phyloP scores from a whole-genome alignment of 768 basidiomycete species.

The Leucosporidium creatinivorum region DNA sequence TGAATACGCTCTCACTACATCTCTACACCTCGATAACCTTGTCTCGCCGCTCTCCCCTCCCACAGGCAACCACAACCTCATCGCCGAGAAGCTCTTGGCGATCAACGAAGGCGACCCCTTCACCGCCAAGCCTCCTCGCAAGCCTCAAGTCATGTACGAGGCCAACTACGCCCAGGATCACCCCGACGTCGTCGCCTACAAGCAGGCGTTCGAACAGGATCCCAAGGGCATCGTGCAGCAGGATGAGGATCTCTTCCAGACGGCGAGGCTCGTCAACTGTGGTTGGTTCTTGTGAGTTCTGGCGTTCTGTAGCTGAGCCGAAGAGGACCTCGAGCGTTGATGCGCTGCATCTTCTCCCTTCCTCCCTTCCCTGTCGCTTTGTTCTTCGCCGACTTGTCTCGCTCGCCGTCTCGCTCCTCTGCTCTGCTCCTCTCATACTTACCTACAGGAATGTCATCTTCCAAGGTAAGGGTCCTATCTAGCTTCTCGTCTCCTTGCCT shows the following conservation, averaged over 20 bases:
- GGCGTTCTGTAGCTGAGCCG: no score
- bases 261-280: constrained; percentile 28
- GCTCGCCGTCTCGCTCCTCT: background rate
- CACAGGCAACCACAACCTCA: constrained; percentile 49
- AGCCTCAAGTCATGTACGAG: no score
- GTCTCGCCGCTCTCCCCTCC: background rate
- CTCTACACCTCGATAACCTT: background rate
- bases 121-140: constrained; percentile 13
- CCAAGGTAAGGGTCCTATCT: background rate
- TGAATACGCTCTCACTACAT: background rate
- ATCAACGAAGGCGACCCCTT: constrained; percentile 58
- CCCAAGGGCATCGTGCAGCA: constrained; percentile 1
- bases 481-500: no score
- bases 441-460: background rate
- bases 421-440: background rate
- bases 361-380: background rate
- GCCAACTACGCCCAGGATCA: background rate
- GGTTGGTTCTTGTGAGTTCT: background rate
- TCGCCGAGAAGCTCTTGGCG: constrained; percentile 47
- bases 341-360: background rate
- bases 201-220: background rate
- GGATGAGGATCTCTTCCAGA: constrained; percentile 32
- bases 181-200: constrained; percentile 9
- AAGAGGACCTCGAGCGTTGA: background rate
- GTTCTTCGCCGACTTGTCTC: background rate